phyloP scores from a whole-genome alignment of 78 protist genomes.

The Speleostelium caveatum region DNA sequence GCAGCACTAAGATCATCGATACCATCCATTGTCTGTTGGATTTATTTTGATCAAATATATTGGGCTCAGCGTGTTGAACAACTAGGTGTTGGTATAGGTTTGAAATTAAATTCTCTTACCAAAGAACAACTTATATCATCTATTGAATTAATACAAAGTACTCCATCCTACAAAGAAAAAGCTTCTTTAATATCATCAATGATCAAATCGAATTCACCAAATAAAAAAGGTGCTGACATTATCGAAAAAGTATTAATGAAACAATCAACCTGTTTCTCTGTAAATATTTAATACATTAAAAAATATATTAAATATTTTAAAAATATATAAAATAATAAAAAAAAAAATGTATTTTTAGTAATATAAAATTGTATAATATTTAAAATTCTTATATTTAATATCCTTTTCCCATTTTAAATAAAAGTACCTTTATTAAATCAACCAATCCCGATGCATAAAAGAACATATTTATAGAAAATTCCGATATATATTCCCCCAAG shows the following conservation, averaged over 20 bases:
- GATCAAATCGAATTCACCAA: background rate
- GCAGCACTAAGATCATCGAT: background rate
- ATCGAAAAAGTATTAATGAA: background rate
- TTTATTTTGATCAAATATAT: background rate
- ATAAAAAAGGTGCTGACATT: background rate
- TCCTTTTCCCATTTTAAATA: no score
- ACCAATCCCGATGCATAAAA: no score
- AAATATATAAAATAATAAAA: no score
- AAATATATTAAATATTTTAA: no score
- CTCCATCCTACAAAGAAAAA: background rate
- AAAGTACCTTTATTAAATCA: no score
- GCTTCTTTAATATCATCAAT: background rate
- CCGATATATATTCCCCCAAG: no score
- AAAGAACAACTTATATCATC: background rate
- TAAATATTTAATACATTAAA: no score
- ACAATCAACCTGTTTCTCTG: background rate
- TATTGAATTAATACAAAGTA: background rate
- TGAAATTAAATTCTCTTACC: background rate
- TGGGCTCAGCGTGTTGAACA: background rate
- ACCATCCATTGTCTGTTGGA: slow-evolving; percentile 4
- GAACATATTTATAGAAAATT: no score
- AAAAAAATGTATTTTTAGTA: no score
- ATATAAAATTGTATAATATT: no score
- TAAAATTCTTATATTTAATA: no score
- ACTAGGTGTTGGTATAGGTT: background rate